These are phyloP conservation scores for Diaporthe vexans DNA, from an alignment of 2,329 filamentous ascomycete genomes.

Conservation along the genomic window DNA sequence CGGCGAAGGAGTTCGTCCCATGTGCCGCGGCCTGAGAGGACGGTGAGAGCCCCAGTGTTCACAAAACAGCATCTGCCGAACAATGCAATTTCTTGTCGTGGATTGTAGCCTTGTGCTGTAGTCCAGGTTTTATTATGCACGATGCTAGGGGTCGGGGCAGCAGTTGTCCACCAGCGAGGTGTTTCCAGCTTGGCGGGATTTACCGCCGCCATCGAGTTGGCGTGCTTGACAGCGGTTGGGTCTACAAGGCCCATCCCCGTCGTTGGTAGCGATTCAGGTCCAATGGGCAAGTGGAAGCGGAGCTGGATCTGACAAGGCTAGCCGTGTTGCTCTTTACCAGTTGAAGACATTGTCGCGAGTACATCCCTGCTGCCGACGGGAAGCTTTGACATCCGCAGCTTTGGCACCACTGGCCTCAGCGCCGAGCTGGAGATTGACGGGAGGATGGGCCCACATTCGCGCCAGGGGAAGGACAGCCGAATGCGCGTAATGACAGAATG, in stretches of 20 bases:
- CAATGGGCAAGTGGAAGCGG: constrained; percentile 28
- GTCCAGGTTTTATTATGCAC: background rate
- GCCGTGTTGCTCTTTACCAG: constrained; percentile 29
- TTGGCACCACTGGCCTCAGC: constrained; percentile 28
- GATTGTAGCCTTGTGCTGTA: constrained; percentile 10
- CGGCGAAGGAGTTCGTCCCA: constrained; percentile 15
- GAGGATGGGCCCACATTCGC: constrained; percentile 25
- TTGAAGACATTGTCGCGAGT: constrained; percentile 33
- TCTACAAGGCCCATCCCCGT: constrained; percentile 37
- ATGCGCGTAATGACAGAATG: constrained; percentile 28
- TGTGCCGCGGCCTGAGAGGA: background rate
- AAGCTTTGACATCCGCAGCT: constrained; percentile 30
- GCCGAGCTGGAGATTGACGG: constrained; percentile 30
- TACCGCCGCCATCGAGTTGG: constrained; percentile 39
- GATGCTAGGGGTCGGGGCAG: background rate
- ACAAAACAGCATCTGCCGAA: constrained; percentile 13
- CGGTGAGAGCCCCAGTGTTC: background rate
- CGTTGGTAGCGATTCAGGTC: constrained; percentile 35
- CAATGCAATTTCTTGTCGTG: background rate
- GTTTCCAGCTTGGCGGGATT: constrained; percentile 36
- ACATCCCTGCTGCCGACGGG: constrained; percentile 29
- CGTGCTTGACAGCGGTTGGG: constrained; percentile 34
- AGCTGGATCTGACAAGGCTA: constrained; percentile 33
- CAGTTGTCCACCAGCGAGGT: constrained; percentile 5
- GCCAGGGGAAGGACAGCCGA: constrained; percentile 14